Evolutionary conservation across 2,329 filamentous ascomycete species (phyloP), one percentile per base, ranked within the genome.

Genomic region (Madurella fahalii): DNA sequence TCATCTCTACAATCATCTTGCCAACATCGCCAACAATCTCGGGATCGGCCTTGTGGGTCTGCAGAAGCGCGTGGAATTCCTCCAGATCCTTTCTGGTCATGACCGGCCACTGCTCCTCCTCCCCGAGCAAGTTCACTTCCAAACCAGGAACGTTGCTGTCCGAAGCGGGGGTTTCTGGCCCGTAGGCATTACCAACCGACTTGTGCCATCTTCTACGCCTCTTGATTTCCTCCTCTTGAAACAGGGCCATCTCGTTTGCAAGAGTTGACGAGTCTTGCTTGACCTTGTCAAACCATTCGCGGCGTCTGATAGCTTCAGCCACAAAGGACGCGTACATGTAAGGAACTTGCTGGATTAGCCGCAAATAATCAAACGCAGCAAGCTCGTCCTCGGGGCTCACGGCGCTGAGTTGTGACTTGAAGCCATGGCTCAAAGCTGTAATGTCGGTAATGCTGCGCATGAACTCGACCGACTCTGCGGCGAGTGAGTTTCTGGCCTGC

Each of bases 201-300:
- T 91, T 95, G 57, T 93, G 80, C 94, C 94, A 99, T 66, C 89
- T 95, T 64, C 87, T 89, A 44, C 94, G 82, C 49, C 94, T 80
- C 64, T 93, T 91, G 48, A 89, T 82, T 68, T 99, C 94, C 70
- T 97, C 94, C 57, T 96, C 92, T 65, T 94, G 90, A 60, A 95
- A 93, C 0, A 89, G 77, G 1, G 91, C 90, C 80, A 97, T 90
- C 67, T 97, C 93, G 68, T 97, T 95, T 25, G 91, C 90, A 25
- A 99, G 74, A 0, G 87, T 90, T 2, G 89, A 85, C 0, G 93
- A 94, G 65, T 97, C 94, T 2, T 83, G 81, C 67, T 87, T 90
- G 69, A 97, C 87, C 71, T 95, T 96, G 50, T 95, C 90, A 12
- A 83, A 84, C 92, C 94, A 99, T 71, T 96, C 92, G 34, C 85